Base-by-base conservation (phyloP, 495 filamentous ascomycete species). In the Trichoderma reesei region DNA sequence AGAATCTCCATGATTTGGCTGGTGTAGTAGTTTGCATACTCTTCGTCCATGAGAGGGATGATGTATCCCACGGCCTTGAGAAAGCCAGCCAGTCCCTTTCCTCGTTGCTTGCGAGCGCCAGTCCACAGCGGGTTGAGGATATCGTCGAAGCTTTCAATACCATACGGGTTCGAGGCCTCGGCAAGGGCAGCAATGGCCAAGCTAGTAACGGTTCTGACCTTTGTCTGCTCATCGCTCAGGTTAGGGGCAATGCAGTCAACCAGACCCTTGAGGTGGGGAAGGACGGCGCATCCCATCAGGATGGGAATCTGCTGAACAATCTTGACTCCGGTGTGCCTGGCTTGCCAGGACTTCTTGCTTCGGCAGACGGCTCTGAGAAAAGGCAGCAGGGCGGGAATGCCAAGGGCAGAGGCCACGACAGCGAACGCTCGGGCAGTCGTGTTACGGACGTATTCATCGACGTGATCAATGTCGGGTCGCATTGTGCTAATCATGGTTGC, bases 271-370 rank as follows among this genome's bases (percentile, higher is more conserved):
- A 99, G 83, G 72, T 99, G 93, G 41, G 94, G 95, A 36, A 99
- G 80, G 66, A 98, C 92, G 37, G 95, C 95, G 72, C 94, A 98
- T 39, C 95, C 95, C 92, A 99, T 97, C 14, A 98, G 77, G 70
- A 99, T 99, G n/a, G 95, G 92, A 68, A 99, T 97, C 74, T 99
- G 95, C 71, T 99, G 95, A 34, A 98, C 88, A 68, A 99, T 97
- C 80, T 98, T 98, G 60, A 98, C 95, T 75, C 95, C 95, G n/a
- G 95, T 99, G 73, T 99, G 95, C 66, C 95, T 81, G 63, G 95
- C 95, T 72, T 98, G 91, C 95, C 95, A 99, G 46, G 94, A 98
- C 73, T 97, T 98, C 75, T 98, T 98, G 77, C 91, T 96, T 69
- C 91, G 86, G 72, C 93, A 98, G 13, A 98, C 94, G 61, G 95